These are phyloP conservation scores for Fusarium kyushuense DNA, from an alignment of 2,329 filamentous ascomycete species.

Conservation along the genomic window DNA sequence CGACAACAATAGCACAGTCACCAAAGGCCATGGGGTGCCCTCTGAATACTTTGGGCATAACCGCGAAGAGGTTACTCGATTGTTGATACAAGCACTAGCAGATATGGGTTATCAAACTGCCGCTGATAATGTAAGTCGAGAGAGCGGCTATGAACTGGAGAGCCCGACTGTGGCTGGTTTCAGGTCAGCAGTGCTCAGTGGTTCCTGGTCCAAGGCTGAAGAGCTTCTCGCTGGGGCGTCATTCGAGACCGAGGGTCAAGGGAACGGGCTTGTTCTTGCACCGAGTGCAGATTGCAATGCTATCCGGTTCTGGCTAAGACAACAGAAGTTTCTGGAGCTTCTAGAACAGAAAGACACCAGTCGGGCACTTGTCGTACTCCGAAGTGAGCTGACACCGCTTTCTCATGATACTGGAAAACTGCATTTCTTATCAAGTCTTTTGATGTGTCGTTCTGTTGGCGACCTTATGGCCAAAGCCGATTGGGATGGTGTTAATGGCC, in stretches of 20 bases:
- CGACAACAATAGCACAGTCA: slow-evolving; percentile 39
- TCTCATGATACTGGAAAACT: slow-evolving; percentile 82
- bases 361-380: slow-evolving; percentile 82
- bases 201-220: slow-evolving; percentile 89
- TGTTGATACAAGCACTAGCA: slow-evolving; percentile 89
- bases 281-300: slow-evolving; percentile 79
- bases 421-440: slow-evolving; percentile 85
- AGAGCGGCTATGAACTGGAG: slow-evolving; percentile 91
- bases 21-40: slow-evolving; percentile 29
- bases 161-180: slow-evolving; percentile 89
- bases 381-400: slow-evolving; percentile 87
- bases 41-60: slow-evolving; percentile 82
- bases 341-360: slow-evolving; percentile 81
- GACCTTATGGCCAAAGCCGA: slow-evolving; percentile 81
- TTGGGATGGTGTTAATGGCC: slow-evolving; percentile 85
- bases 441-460: slow-evolving; percentile 87
- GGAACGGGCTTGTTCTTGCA: slow-evolving; percentile 77
- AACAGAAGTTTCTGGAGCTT: slow-evolving; percentile 95
- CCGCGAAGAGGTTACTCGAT: slow-evolving; percentile 90
- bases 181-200: slow-evolving; percentile 80
- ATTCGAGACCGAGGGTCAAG: slow-evolving; percentile 51
- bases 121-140: slow-evolving; percentile 78
- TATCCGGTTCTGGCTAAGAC: slow-evolving; percentile 89
- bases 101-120: slow-evolving; percentile 89
- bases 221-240: slow-evolving; percentile 74